phyloP scores from a whole-genome alignment of 352 stramenopile species.

The Plasmopara viticola region DNA sequence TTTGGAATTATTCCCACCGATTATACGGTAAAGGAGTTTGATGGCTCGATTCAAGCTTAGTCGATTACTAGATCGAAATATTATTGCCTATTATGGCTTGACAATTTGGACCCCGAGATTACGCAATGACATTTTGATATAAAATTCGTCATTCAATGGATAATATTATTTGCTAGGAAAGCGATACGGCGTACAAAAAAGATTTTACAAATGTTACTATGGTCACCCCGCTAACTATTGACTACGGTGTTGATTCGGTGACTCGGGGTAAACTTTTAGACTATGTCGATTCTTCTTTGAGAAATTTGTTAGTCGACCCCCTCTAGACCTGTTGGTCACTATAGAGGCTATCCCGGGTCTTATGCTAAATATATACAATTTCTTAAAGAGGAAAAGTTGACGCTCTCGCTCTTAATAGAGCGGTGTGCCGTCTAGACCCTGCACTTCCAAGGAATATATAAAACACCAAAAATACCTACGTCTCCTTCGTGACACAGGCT shows the following conservation, averaged over 20 bases:
- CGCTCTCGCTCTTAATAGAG: not conserved
- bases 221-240: not conserved
- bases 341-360: not conserved
- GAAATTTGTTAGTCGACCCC: not conserved
- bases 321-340: not conserved
- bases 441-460: not conserved
- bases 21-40: not conserved
- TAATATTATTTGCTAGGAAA: not conserved
- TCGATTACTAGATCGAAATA: not conserved
- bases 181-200: not conserved
- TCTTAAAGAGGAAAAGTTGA: not conserved
- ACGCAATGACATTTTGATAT: not conserved
- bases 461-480: not conserved
- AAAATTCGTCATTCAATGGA: not conserved
- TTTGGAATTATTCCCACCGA: too few species aligned
- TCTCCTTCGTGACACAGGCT: not conserved
- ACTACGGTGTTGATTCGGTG: not conserved
- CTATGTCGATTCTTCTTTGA: not conserved
- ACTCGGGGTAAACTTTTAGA: not conserved
- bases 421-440: not conserved
- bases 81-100: constrained; percentile 1
- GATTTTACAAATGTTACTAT: not conserved
- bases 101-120: not conserved
- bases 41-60: not conserved
- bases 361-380: not conserved